phyloP scores from a whole-genome alignment of 2,329 filamentous ascomycete genomes.

The Septoria petroselini region DNA sequence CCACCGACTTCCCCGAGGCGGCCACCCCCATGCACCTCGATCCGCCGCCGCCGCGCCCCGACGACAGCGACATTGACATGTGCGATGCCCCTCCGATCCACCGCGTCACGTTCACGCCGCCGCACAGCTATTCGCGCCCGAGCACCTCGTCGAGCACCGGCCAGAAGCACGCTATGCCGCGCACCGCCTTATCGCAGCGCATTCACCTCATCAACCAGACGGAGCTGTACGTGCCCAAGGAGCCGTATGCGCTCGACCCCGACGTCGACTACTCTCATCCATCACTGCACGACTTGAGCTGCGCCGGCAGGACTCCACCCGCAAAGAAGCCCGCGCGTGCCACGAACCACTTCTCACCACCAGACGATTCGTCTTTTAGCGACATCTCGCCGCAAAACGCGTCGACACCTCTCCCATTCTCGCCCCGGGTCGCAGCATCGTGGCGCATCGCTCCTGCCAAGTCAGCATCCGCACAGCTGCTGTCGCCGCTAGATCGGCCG shows the following conservation, averaged over 20 bases:
- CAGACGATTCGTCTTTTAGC: conserved; percentile 11
- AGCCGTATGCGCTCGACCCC: conserved; percentile 7
- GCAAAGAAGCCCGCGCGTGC: neutral
- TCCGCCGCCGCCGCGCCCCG: neutral
- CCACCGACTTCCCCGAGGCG: conserved; percentile 2
- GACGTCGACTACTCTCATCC: conserved; percentile 15
- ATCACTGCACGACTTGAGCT: neutral
- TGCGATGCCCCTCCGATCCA: conserved; percentile 6
- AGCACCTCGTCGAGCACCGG: neutral
- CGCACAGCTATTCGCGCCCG: conserved; percentile 8
- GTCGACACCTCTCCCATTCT: conserved; percentile 10
- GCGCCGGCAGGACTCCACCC: conserved; percentile 1
- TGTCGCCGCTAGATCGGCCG: conserved; percentile 1
- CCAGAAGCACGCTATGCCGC: neutral
- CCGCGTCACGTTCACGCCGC: conserved; percentile 11
- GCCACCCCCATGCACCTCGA: conserved; percentile 7
- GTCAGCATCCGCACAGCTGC: neutral
- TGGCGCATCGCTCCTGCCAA: conserved; percentile 10
- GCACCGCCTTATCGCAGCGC: conserved; percentile 9
- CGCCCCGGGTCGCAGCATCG: neutral
- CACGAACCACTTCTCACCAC: conserved; percentile 8
- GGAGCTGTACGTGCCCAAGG: conserved; percentile 9
- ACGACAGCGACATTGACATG: conserved; percentile 8
- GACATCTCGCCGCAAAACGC: conserved; percentile 13
- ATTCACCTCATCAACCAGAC: conserved; percentile 16